Percentiles rank a stretch among this genome's conserved stretches.
Evolutionary conservation across 306 rosid species (phyloP).

Genomic region (Gastrolobium bilobum): DNA sequence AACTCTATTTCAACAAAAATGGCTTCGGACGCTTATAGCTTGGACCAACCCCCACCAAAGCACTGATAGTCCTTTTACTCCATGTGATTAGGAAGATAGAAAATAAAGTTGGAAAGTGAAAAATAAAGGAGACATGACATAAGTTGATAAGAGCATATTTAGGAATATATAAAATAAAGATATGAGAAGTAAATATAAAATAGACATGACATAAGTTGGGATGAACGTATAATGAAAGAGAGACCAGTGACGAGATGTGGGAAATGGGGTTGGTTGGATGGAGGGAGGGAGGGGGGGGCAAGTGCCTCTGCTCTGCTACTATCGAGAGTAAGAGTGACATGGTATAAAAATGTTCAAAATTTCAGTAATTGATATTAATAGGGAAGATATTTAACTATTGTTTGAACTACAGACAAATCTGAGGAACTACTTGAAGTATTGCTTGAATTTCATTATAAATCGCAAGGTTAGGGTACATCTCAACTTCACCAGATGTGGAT

Average conservation of each 20-base stretch:
- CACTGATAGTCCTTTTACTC: background rate
- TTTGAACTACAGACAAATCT: no score
- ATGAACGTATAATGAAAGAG: no score
- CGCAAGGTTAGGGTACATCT: no score
- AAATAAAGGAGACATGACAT: background rate
- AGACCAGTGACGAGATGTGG: background rate
- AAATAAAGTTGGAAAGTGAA: background rate
- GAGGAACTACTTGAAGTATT: background rate
- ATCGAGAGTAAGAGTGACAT: background rate
- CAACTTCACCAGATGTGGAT: background rate
- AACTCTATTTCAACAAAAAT: slow-evolving; percentile 9
- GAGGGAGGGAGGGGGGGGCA: background rate
- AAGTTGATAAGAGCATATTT: background rate
- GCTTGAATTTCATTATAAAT: background rate
- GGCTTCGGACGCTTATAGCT: background rate
- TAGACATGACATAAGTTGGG: no score
- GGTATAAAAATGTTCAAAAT: background rate
- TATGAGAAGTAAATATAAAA: no score
- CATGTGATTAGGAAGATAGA: background rate
- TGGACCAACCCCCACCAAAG: background rate
- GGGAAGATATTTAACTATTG: no score
- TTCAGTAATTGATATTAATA: no score
- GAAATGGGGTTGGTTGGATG: no score
- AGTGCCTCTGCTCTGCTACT: background rate
- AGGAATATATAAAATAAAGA: background rate